These are phyloP conservation scores for Capsicum rhomboideum DNA, from an alignment of 257 asterid genomes.

Conservation along the genomic window DNA sequence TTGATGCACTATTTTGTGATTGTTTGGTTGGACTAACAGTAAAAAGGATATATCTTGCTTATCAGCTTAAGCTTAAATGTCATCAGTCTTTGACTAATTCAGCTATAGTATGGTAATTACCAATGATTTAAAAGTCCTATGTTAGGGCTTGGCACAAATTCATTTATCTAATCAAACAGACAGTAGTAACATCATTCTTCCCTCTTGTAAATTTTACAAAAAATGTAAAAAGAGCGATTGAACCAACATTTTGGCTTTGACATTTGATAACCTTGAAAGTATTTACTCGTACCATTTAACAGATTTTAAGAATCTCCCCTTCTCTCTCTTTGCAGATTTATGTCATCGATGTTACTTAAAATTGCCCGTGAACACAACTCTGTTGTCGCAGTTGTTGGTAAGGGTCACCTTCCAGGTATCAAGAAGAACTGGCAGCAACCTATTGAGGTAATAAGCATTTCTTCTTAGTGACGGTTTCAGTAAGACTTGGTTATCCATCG, in stretches of 20 bases:
- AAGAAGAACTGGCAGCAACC: constrained; percentile 78
- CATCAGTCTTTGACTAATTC: background rate
- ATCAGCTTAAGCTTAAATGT: background rate
- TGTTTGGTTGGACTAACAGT: background rate
- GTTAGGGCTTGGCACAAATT: background rate
- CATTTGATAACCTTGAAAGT: background rate
- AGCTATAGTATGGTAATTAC: background rate
- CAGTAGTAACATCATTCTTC: background rate
- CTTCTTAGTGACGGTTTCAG: background rate
- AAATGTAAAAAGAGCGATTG: background rate
- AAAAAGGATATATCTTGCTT: background rate
- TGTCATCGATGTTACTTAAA: constrained; percentile 62
- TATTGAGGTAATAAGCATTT: constrained; percentile 42
- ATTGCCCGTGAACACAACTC: constrained; percentile 69
- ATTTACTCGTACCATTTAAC: background rate
- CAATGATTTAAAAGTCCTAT: background rate
- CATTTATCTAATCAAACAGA: background rate
- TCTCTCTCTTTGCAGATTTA: constrained; percentile 41
- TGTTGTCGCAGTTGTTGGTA: constrained; percentile 93
- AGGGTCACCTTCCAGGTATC: constrained; percentile 86
- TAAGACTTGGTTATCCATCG: background rate
- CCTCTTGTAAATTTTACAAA: background rate
- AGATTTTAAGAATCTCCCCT: background rate
- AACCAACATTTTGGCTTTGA: background rate
- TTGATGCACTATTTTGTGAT: background rate